Percentiles rank a stretch among this genome's conserved stretches.
These are phyloP conservation scores for Blastocystis hominis DNA, from an alignment of 352 stramenopile species.

Conservation along the genomic window DNA sequence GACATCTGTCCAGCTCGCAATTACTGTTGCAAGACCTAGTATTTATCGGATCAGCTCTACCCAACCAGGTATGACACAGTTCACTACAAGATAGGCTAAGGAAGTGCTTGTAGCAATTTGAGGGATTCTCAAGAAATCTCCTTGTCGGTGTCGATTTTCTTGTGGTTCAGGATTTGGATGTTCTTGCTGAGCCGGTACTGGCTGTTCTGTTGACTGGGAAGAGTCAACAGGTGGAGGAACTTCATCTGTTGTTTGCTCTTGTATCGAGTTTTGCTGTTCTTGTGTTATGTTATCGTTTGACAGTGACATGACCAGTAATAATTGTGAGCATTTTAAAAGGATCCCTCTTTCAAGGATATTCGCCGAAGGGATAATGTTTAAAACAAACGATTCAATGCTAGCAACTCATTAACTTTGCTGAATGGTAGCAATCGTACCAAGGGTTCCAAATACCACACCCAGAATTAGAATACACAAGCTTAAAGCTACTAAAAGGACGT, in stretches of 20 bases:
- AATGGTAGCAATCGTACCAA: slow-evolving; percentile 25
- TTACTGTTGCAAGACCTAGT: slow-evolving; percentile 40
- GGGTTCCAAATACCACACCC: background rate
- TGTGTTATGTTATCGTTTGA: background rate
- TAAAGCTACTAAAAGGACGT: background rate
- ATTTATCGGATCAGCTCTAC: background rate
- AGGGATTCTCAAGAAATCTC: slow-evolving; percentile 41
- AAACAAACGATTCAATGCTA: background rate
- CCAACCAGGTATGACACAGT: slow-evolving; percentile 41
- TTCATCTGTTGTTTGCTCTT: background rate
- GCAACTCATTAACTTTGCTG: background rate
- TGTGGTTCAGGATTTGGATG: background rate
- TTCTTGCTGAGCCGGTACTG: background rate
- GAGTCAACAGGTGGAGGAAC: background rate
- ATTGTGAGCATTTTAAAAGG: background rate
- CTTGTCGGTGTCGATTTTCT: background rate
- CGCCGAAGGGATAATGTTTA: background rate
- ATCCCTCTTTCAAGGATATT: background rate
- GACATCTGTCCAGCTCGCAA: slow-evolving; percentile 36
- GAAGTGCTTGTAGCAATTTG: background rate
- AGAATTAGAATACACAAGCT: background rate
- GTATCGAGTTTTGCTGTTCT: background rate
- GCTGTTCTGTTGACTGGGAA: background rate
- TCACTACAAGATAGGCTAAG: slow-evolving; percentile 32
- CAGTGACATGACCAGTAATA: background rate